Percentiles rank a stretch among this genome's conserved stretches.
Evolutionary conservation across 2,329 filamentous ascomycete genomes (phyloP).

Genomic region (Periconia sp.): DNA sequence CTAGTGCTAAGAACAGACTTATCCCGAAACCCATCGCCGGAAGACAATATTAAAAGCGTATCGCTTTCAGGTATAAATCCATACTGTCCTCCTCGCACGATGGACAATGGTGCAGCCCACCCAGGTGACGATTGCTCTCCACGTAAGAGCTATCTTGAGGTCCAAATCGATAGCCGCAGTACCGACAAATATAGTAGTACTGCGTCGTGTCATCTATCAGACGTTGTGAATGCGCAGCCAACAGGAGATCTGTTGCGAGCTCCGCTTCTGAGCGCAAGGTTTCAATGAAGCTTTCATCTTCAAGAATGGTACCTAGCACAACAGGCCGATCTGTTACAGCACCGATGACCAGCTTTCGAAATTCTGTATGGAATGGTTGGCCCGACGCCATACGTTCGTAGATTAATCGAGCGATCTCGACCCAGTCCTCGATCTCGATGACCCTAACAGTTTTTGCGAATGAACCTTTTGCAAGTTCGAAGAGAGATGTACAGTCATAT

Average conservation of each 20-base stretch:
- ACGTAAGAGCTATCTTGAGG: no score
- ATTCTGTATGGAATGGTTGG: conserved; percentile 11
- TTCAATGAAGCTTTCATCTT: conserved; percentile 7
- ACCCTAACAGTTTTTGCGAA: conserved; percentile 13
- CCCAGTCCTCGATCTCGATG: conserved; percentile 17
- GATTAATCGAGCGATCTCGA: conserved; percentile 15
- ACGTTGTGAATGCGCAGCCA: not conserved
- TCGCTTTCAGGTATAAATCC: no score
- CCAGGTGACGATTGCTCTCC: no score
- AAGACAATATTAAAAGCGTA: no score
- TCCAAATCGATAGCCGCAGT: no score
- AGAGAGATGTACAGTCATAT: conserved; percentile 22
- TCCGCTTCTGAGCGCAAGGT: conserved; percentile 19
- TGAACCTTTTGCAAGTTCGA: conserved; percentile 16
- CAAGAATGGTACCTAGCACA: conserved; percentile 8
- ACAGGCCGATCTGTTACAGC: conserved; percentile 6
- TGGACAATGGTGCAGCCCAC: no score
- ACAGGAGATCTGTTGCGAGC: conserved; percentile 19
- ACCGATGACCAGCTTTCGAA: conserved; percentile 11
- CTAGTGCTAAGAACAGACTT: no score
- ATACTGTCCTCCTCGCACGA: no score
- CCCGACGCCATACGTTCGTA: conserved; percentile 20
- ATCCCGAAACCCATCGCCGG: no score
- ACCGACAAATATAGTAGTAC: no score
- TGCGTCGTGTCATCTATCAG: no score